A percentile compares a stretch with the other conserved stretches of the same genome.
These are phyloP conservation scores for Ophiostoma piceae DNA, from an alignment of 2,329 filamentous ascomycete species.

Conservation along the genomic window DNA sequence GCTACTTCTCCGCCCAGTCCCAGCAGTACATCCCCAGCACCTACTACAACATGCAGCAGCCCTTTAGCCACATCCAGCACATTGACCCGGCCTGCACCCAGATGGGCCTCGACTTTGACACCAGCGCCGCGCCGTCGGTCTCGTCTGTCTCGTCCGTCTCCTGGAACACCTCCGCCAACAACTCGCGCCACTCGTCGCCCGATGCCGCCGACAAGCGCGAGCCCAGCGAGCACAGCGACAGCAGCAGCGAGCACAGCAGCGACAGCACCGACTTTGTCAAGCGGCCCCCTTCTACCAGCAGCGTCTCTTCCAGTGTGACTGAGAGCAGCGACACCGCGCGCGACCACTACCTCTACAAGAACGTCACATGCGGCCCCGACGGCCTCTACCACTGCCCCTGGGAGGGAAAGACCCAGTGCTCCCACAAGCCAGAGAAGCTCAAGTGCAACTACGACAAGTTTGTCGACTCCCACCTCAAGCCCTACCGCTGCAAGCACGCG, in stretches of 20 bases:
- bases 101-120: slow-evolving; percentile 49
- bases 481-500: slow-evolving; percentile 85
- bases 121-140: slow-evolving; percentile 41
- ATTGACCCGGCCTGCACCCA: slow-evolving; percentile 49
- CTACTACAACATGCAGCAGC: slow-evolving; percentile 10
- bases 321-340: slow-evolving; percentile 43
- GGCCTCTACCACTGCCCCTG: slow-evolving; percentile 93
- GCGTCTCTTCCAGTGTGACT: slow-evolving; percentile 19
- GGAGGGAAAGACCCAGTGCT: slow-evolving; percentile 65
- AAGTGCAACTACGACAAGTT: slow-evolving; percentile 99
- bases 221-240: background rate
- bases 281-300: slow-evolving; percentile 38
- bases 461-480: slow-evolving; percentile 92
- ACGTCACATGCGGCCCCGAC: slow-evolving; percentile 58
- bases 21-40: slow-evolving; percentile 44
- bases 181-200: slow-evolving; percentile 44
- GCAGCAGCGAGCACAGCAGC: slow-evolving; percentile 4
- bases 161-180: slow-evolving; percentile 46
- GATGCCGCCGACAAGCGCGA: slow-evolving; percentile 34
- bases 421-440: slow-evolving; percentile 88
- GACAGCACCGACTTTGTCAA: slow-evolving; percentile 30
- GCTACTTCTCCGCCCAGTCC: background rate
- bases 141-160: slow-evolving; percentile 33
- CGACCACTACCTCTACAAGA: slow-evolving; percentile 67
- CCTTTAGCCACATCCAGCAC: slow-evolving; percentile 47